Percentiles rank a stretch among this genome's conserved stretches.
Conservation (phyloP, 331 rosid genomes). For the Saraca asoca region DNA sequence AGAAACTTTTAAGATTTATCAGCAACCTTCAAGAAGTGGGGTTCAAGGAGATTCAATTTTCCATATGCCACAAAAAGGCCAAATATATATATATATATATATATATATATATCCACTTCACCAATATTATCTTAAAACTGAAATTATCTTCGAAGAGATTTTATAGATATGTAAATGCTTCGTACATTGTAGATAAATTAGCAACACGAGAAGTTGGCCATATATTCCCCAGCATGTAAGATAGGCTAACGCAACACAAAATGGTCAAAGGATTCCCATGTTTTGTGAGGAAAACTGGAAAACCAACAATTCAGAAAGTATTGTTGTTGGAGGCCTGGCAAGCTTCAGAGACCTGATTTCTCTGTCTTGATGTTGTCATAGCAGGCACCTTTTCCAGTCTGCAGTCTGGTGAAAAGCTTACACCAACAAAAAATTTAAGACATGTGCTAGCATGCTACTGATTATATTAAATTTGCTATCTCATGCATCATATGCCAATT, state of each 20-base stretch:
- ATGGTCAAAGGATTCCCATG: conserved; percentile 31
- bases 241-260: conserved; percentile 13
- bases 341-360: conserved; percentile 42
- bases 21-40: no score
- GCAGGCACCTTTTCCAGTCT: conserved; percentile 33
- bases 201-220: conserved; percentile 27
- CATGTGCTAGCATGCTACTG: conserved; percentile 12
- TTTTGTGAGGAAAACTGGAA: conserved; percentile 30
- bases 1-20: neutral
- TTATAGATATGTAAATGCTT: conserved; percentile 5
- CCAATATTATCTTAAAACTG: neutral
- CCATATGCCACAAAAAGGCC: no score
- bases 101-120: no score
- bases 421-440: conserved; percentile 14
- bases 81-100: no score
- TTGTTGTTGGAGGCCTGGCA: conserved; percentile 32
- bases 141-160: conserved; percentile 19
- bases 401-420: conserved; percentile 38
- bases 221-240: conserved; percentile 26
- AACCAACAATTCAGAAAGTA: conserved; percentile 37
- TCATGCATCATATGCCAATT: conserved; percentile 31
- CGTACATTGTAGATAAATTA: conserved; percentile 14
- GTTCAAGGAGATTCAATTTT: no score
- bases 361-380: conserved; percentile 39
- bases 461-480: neutral